Evolutionary conservation across 805 yeast genomes (phyloP), one percentile per base, ranked within the genome.

Genomic region (Candida odintsovae): DNA sequence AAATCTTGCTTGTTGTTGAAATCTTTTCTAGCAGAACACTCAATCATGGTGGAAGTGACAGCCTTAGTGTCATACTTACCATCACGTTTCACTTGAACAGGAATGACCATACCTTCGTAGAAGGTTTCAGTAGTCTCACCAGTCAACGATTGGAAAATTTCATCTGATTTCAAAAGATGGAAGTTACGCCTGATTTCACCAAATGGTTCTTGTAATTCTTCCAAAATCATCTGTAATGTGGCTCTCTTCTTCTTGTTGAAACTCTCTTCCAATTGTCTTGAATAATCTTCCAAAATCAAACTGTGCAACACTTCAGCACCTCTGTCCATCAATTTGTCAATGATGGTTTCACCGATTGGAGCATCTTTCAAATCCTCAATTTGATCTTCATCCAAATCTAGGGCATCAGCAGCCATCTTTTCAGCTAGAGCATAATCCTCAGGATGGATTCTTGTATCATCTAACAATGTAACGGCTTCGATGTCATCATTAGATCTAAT

Each of bases 361-460:
- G 70, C 86, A 50, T 81, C 83, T 60, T 88, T 90, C 42, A 83
- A 65, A 47, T 84, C 90, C 3, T 82, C 84, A 59, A 86, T 74
- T 54, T 89, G 96, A 65, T 92, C 98, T 58, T 95, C 99, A 57
- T 90, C 97, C 53, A 90, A 76, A 63, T 92, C 99, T 53, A 94
- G 75, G 2, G 99, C 98, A 71, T 94, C 99, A 2, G 96, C 94
- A 8, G 97, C 98, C 90, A 94, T 94, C 64, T 94, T 94, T 43
- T 94, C 80, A 3, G 97, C 98, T 55, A 94, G 74, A 53, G 88
- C 96, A 64, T 94, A 94, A 68, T 94, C 99, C 66, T 94, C 98
- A 8, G 98, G 98, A 59, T 94, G 99, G 41, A 94, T 90, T 69
- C 99, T 79, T 0, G 99, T 94, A 43, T 94, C 90, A 65, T 94